Evolutionary conservation across 2,329 filamentous ascomycete genomes (phyloP).

Genomic region (Cordyceps cateniannulata): DNA sequence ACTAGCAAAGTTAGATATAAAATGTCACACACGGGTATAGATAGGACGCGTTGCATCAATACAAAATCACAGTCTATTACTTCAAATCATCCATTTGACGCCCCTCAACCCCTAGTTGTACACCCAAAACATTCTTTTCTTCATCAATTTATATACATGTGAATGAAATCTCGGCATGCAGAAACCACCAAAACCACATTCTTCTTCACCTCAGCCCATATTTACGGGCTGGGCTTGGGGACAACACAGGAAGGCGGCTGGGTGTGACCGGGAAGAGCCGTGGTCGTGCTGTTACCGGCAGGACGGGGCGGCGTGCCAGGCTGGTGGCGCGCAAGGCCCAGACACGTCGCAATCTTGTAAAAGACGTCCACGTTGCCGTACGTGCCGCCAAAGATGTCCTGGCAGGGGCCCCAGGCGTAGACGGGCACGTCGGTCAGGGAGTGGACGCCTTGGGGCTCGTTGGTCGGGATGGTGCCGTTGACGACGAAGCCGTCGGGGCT

Average conservation of each 20-base stretch:
- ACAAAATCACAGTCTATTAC: neutral
- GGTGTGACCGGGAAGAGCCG: neutral
- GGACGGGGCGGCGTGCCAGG: conserved; percentile 13
- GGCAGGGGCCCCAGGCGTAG: conserved; percentile 72
- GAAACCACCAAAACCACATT: neutral
- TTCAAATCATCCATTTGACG: neutral
- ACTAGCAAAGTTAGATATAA: neutral
- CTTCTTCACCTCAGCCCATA: neutral
- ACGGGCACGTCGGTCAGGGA: conserved; percentile 73
- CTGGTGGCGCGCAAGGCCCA: conserved; percentile 43
- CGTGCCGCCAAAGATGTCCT: conserved; percentile 66
- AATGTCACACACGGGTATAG: neutral
- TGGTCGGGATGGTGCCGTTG: conserved; percentile 66
- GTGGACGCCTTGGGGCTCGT: conserved; percentile 63
- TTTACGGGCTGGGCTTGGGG: neutral
- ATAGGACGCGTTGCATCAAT: neutral
- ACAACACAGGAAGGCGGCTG: neutral
- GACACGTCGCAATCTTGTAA: conserved; percentile 64
- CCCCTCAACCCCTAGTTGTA: conserved; percentile 4
- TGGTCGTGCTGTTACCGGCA: neutral
- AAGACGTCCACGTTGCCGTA: conserved; percentile 69
- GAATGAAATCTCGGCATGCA: neutral
- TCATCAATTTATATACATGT: neutral
- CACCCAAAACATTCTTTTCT: neutral
- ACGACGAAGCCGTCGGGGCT: conserved; percentile 60